Conservation (phyloP, 495 filamentous ascomycete species). For the Aspergillus diversus region DNA sequence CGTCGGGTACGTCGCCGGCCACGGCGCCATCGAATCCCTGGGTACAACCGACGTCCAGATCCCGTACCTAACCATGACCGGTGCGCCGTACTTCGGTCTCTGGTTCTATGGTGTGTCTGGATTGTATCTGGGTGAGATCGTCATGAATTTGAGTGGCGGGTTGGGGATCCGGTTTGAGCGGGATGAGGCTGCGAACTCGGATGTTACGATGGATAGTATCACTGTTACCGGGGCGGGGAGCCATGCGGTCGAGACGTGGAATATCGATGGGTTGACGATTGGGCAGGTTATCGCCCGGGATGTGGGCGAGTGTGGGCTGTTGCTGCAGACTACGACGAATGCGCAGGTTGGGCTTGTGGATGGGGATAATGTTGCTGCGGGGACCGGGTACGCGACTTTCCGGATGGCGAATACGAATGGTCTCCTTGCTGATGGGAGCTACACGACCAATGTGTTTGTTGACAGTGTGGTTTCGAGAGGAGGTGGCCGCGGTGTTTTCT, state of each 20-base stretch:
- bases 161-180: conserved; percentile 24
- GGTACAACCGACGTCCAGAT: conserved; percentile 10
- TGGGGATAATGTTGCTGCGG: conserved; percentile 20
- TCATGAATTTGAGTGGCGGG: conserved; percentile 19
- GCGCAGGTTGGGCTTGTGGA: conserved; percentile 19
- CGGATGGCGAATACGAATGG: conserved; percentile 22
- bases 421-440: conserved; percentile 12
- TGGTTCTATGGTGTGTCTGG: conserved; percentile 18
- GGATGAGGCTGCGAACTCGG: conserved; percentile 20
- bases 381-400: conserved; percentile 20
- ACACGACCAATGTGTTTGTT: conserved; percentile 19
- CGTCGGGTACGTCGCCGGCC: conserved; percentile 9
- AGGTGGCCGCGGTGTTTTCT: conserved; percentile 23
- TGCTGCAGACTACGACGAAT: conserved; percentile 20
- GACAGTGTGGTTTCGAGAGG: conserved; percentile 19
- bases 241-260: conserved; percentile 24
- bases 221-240: conserved; percentile 20
- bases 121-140: conserved; percentile 19
- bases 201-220: conserved; percentile 22
- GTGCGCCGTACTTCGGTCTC: conserved; percentile 20
- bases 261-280: conserved; percentile 25
- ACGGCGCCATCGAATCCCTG: conserved; percentile 19
- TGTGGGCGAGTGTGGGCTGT: conserved; percentile 21
- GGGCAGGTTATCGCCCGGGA: conserved; percentile 16
- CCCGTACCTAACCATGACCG: conserved; percentile 20